Conservation (phyloP, 108 stramenopile species). For the Nitzschia inconspicua region DNA sequence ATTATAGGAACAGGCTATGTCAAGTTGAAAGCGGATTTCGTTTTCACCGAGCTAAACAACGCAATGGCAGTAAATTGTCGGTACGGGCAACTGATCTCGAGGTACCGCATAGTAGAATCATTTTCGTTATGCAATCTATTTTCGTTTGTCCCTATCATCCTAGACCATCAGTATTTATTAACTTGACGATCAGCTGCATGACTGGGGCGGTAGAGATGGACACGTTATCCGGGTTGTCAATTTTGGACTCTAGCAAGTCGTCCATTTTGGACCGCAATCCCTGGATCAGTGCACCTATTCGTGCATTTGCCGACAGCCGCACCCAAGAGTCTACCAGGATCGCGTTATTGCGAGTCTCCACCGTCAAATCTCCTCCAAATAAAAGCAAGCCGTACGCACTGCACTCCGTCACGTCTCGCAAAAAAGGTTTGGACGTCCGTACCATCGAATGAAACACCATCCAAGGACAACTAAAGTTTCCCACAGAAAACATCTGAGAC, state of each 20-base stretch:
- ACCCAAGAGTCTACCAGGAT: constrained; percentile 82
- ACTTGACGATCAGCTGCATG: constrained; percentile 60
- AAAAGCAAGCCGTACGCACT: constrained; percentile 85
- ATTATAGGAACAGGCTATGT: too few species aligned
- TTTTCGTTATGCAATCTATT: too few species aligned
- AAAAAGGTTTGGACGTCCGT: constrained; percentile 85
- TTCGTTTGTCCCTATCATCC: constrained; percentile 8
- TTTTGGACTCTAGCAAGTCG: constrained; percentile 57
- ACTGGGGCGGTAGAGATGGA: constrained; percentile 55
- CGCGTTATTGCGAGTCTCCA: constrained; percentile 73
- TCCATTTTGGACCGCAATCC: constrained; percentile 80
- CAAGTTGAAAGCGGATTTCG: too few species aligned
- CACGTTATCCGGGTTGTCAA: constrained; percentile 53
- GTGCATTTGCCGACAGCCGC: constrained; percentile 77
- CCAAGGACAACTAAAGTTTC: constrained; percentile 89
- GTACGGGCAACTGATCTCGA: too few species aligned
- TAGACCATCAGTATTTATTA: constrained; percentile 47
- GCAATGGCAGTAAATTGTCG: too few species aligned
- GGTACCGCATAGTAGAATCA: too few species aligned
- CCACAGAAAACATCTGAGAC: constrained; percentile 75
- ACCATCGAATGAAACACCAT: constrained; percentile 87
- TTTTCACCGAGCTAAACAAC: too few species aligned
- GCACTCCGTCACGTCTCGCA: constrained; percentile 90
- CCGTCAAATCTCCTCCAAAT: constrained; percentile 88
- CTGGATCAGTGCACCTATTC: constrained; percentile 87